phyloP scores from a whole-genome alignment of 192 early-diverging fungal genomes.

The Coemansia sp. region DNA sequence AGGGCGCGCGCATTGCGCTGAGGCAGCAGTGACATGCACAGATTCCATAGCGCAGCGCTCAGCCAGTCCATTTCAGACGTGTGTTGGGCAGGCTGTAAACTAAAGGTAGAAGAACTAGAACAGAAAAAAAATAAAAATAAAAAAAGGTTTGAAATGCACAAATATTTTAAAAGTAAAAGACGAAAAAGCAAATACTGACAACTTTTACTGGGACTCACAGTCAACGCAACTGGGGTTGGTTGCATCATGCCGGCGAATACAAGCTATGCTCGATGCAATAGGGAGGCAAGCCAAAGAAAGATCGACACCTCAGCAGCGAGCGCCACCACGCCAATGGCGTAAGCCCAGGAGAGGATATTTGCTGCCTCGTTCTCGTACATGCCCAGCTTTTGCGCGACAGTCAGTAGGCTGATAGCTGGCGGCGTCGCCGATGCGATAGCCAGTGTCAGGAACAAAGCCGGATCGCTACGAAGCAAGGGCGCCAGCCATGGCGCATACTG shows the following conservation, averaged over 20 bases:
- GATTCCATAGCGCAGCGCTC: constrained; percentile 40
- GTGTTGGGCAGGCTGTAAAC: neutral
- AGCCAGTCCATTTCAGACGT: constrained; percentile 39
- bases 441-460: constrained; percentile 63
- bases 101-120: neutral
- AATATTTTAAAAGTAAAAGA: neutral
- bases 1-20: constrained; percentile 50
- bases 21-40: constrained; percentile 54
- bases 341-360: constrained; percentile 64
- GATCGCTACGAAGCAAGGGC: constrained; percentile 56
- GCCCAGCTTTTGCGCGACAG: constrained; percentile 65
- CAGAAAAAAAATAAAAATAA: constrained; percentile 1
- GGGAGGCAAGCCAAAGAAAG: constrained; percentile 37
- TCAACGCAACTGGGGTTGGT: neutral
- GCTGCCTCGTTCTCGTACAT: constrained; percentile 70
- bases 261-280: constrained; percentile 2
- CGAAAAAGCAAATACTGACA: neutral
- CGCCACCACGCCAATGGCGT: constrained; percentile 43
- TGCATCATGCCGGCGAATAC: too few species aligned
- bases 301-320: constrained; percentile 39
- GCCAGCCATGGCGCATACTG: constrained; percentile 34
- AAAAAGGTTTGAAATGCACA: neutral
- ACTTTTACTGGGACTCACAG: neutral
- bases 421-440: constrained; percentile 64
- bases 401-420: constrained; percentile 68